Conservation (phyloP, 768 basidiomycete genomes). For the Lentinula sp. region DNA sequence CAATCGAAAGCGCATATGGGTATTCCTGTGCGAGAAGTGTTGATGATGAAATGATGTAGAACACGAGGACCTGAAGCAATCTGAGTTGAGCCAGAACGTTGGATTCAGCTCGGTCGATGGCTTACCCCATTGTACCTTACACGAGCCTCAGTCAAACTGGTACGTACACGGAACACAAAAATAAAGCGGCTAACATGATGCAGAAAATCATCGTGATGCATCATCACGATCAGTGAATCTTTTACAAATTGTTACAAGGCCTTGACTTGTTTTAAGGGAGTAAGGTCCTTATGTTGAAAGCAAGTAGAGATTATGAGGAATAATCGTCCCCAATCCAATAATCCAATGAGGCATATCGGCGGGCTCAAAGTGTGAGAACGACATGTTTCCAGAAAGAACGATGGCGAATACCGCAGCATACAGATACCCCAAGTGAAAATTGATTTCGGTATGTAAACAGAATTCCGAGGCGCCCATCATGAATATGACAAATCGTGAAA, state of each 20-base stretch:
- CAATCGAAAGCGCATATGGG: slow-evolving; percentile 1
- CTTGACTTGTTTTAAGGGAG: not conserved
- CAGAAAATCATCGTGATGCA: slow-evolving; percentile 1
- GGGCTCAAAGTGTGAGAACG: not conserved
- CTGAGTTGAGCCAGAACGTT: slow-evolving; percentile 1
- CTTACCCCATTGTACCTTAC: not conserved
- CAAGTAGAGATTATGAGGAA: no score
- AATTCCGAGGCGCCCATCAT: not conserved
- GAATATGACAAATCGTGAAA: not conserved
- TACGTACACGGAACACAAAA: not conserved
- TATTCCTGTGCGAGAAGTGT: slow-evolving; percentile 8
- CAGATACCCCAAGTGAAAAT: not conserved
- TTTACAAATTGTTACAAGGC: not conserved
- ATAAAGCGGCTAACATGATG: not conserved
- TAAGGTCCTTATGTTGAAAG: not conserved
- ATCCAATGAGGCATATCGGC: not conserved
- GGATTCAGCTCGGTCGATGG: slow-evolving; percentile 3
- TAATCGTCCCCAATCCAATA: no score
- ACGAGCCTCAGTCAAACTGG: not conserved
- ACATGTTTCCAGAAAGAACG: slow-evolving; percentile 1
- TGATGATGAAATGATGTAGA: slow-evolving; percentile 7
- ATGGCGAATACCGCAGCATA: not conserved
- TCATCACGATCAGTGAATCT: not conserved
- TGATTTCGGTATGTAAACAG: not conserved
- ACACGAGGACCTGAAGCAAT: slow-evolving; percentile 4